Evolutionary conservation across 345 rosid genomes (phyloP).

Genomic region (Punica granatum): DNA sequence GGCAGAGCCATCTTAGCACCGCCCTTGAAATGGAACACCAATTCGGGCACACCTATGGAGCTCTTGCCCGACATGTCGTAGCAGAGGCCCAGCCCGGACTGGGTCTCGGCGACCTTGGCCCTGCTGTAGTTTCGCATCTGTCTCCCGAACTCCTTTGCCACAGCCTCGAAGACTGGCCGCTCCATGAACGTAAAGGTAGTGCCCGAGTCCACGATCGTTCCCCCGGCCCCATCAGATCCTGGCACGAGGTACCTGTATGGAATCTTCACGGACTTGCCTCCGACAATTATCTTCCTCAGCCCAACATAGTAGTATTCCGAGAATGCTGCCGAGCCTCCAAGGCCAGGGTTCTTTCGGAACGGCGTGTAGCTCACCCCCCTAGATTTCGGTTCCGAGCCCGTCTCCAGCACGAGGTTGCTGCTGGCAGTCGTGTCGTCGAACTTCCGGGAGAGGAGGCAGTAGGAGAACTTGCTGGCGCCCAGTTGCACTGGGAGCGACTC

Average conservation of each 20-base stretch:
- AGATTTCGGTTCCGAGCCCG: slow-evolving; percentile 37
- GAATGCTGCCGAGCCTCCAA: slow-evolving; percentile 25
- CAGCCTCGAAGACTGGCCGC: slow-evolving; percentile 37
- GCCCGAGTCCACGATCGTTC: slow-evolving; percentile 86
- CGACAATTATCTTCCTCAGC: slow-evolving; percentile 58
- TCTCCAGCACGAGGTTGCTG: slow-evolving; percentile 51
- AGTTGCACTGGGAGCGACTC: slow-evolving; percentile 72
- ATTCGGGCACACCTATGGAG: slow-evolving; percentile 30
- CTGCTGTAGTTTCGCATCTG: slow-evolving; percentile 56
- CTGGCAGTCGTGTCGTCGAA: slow-evolving; percentile 53
- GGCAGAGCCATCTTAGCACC: slow-evolving; percentile 76
- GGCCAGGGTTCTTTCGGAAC: slow-evolving; percentile 39
- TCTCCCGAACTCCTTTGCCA: slow-evolving; percentile 44
- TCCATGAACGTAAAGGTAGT: slow-evolving; percentile 87
- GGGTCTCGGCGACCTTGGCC: slow-evolving; percentile 29
- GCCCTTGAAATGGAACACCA: slow-evolving; percentile 63
- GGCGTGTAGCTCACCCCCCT: slow-evolving; percentile 57
- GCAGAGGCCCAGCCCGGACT: slow-evolving; percentile 62
- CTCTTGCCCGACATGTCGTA: slow-evolving; percentile 46
- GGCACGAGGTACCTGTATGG: slow-evolving; percentile 54
- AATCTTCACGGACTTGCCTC: slow-evolving; percentile 39
- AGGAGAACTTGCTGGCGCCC: slow-evolving; percentile 60
- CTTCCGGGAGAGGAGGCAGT: slow-evolving; percentile 62
- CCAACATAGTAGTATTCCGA: slow-evolving; percentile 52
- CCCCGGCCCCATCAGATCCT: slow-evolving; percentile 64